A percentile compares a stretch with the other conserved stretches of the same genome.
phyloP scores from a whole-genome alignment of 345 rosid genomes.

The Conringia planisiliqua region DNA sequence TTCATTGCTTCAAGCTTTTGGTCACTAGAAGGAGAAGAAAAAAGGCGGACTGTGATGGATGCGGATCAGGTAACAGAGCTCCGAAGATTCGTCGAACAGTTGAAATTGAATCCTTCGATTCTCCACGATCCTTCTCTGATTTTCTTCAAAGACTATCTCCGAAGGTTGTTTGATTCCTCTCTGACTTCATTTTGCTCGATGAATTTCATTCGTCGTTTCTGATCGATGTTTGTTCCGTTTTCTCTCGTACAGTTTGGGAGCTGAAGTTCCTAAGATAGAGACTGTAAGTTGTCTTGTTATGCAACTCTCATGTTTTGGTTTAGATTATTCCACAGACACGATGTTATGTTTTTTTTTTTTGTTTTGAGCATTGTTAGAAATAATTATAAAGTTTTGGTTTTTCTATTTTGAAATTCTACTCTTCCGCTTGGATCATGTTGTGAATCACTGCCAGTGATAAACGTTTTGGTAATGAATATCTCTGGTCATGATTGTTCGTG shows the following conservation, averaged over 20 bases:
- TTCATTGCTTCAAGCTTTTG: background rate
- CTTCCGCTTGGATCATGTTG: background rate
- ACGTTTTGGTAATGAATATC: too few relatives aligned
- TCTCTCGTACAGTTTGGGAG: constrained; percentile 58
- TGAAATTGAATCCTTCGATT: constrained; percentile 63
- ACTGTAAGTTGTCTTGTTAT: constrained; percentile 41
- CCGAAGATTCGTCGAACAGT: constrained; percentile 41
- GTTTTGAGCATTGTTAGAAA: background rate
- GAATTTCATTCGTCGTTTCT: background rate
- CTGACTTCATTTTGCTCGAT: background rate
- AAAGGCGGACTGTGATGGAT: constrained; percentile 34
- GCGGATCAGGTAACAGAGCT: constrained; percentile 45
- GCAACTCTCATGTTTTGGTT: background rate
- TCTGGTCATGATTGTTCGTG: too few relatives aligned
- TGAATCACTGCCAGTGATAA: too few relatives aligned
- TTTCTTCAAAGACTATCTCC: constrained; percentile 70
- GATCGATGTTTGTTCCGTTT: constrained; percentile 8
- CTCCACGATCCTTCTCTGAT: constrained; percentile 56
- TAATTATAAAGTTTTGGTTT: background rate
- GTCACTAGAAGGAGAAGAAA: background rate
- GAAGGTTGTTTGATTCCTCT: constrained; percentile 39
- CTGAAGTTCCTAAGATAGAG: constrained; percentile 51
- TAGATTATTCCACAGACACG: background rate
- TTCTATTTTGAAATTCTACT: background rate
- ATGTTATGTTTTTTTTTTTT: background rate